Evolutionary conservation across 371 early-diverging fungal species (phyloP), one percentile per base, ranked within the genome.

Genomic region (Coemansia sp.): DNA sequence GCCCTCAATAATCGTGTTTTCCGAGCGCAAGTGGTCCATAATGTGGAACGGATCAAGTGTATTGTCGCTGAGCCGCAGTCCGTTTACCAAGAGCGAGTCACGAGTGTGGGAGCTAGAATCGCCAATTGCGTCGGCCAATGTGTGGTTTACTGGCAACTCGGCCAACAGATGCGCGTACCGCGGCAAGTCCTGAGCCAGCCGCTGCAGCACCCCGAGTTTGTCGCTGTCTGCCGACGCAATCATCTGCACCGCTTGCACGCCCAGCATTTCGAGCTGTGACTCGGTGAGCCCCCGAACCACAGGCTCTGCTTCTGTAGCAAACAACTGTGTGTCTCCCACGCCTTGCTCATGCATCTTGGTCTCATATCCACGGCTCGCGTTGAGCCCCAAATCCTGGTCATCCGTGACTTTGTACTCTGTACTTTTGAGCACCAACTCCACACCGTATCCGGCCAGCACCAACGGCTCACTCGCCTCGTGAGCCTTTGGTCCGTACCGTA

Each of bases 391-490:
- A 52, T 84, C 83, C 27, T 94, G 87, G 76, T 98, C 98, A 66
- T 98, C 98, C 27, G 89, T 88, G 7, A 93, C 95, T 65, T 89
- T 88, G 81, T 98, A 98, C 71, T 98, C 98, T 6, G 94, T 93
- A 61, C 87, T 94, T 79, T 98, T 98, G 34, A 98, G 69, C 4
- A 89, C 91, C 63, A 98, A 80, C 73, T 94, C 94, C 3, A 93
- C 94, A 11, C 95, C 95, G 72, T 94, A 98, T 40, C 98, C 98
- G 4, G 90, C 76, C 24, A 97, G 78, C 6, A 82, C 76, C 22
- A 91, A 68, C 53, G 21, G 5, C 7, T 0, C 75, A 76, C 31
- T 66, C 65, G 16, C 56, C 24, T 1, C 63, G 39, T 5, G 61
- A 39, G 47, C 77, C 79, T 66, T 77, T 62, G 62, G 83, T 77